Base-by-base conservation (phyloP, 2,329 filamentous ascomycete species). In the Aureobasidium pullulans region DNA sequence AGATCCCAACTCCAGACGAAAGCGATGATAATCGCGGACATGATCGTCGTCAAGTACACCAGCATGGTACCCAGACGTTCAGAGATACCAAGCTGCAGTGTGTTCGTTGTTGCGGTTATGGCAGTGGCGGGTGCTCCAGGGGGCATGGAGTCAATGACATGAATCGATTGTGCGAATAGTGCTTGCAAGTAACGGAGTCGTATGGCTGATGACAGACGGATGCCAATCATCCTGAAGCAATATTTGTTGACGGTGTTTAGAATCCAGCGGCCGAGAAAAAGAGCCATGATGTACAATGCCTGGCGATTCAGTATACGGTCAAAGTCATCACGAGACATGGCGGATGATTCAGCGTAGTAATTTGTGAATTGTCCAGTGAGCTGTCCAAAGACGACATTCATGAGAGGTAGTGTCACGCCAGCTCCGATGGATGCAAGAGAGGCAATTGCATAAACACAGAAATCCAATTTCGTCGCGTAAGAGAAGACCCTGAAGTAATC, bases 41-140 rank as follows among this genome's bases (percentile, higher is more conserved):
- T 67, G 67, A 88, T 88, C 69, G 87, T 89, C 2, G 83, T 82
- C 10, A 82, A 70, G 49, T 79, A 84, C 29, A 80, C 78, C 4
- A 89, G 75, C 63, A 81, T 79, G 34, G 87, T 81, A 52, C 85
- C 85, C n/a, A 87, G 84, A 68, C 89, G 89, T 70, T 89, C 86
- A 1, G 83, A 85, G 0, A 85, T 87, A 16, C 86, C 86, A 0
- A 80, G 79, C 66, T 86, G 85, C 56, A 89, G 83, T 1, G 82
- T 80, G 60, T 85, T 80, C 34, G 88, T 84, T 65, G 89, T 85
- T 57, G 78, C 77, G 66, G 84, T 84, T 44, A 89, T 78, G n/a
- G 85, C 77, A 10, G 82, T 81, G 1, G 82, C 79, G 10, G 87
- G 80, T 68, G 87, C 83, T 15, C 84, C 85, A 0, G 83, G 78